Conservation (phyloP, 768 basidiomycete genomes). For the Mycena chlorophos region DNA sequence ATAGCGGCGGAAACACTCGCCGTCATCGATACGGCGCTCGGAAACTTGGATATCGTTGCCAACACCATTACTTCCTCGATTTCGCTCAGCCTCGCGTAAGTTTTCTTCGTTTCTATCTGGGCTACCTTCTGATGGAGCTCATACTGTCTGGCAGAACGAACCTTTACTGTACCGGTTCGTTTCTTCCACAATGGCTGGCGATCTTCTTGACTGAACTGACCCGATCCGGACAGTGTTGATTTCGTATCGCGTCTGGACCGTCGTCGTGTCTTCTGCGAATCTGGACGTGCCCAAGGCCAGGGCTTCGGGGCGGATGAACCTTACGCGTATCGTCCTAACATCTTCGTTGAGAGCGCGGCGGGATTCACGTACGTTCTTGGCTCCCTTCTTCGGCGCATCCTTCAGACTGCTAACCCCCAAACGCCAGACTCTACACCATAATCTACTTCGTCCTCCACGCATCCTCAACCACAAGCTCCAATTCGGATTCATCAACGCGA, state of each 20-base stretch:
- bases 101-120: neutral
- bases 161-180: neutral
- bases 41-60: neutral
- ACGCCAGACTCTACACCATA: neutral
- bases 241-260: neutral
- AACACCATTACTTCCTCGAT: neutral
- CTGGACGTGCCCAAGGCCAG: neutral
- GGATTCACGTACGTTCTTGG: constrained; percentile 7
- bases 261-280: neutral
- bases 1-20: neutral
- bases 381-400: neutral
- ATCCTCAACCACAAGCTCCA: constrained; percentile 1
- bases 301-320: neutral
- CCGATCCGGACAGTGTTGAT: neutral
- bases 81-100: neutral
- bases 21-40: neutral
- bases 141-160: neutral
- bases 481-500: constrained; percentile 1
- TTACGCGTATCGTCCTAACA: neutral
- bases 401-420: neutral
- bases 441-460: constrained; percentile 1
- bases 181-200: neutral
- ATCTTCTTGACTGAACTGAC: neutral
- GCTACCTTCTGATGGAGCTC: neutral
- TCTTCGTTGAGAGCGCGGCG: constrained; percentile 13